A percentile compares a stretch with the other conserved stretches of the same genome.
Conservation (phyloP, 1,139 yeast species). For the Nakaseomyces nivariensis region DNA sequence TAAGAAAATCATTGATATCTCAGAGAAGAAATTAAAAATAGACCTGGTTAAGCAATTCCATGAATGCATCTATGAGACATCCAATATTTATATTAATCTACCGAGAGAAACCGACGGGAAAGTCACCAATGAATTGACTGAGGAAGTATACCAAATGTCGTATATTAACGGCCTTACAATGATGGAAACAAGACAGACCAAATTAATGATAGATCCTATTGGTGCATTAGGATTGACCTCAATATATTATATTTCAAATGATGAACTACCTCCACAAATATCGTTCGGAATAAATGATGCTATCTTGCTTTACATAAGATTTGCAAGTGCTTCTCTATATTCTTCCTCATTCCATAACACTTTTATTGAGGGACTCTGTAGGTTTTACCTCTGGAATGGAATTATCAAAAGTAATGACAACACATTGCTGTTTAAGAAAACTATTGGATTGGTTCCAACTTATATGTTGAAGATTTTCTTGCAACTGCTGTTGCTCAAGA, state of each 20-base stretch:
- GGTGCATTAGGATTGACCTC: slow-evolving; percentile 24
- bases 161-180: slow-evolving; percentile 9
- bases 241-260: slow-evolving; percentile 19
- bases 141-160: slow-evolving; percentile 20
- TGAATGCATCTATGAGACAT: slow-evolving; percentile 18
- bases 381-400: slow-evolving; percentile 37
- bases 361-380: slow-evolving; percentile 33
- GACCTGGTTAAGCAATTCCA: slow-evolving; percentile 37
- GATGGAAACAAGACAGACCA: slow-evolving; percentile 19
- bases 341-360: slow-evolving; percentile 19
- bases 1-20: neutral
- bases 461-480: slow-evolving; percentile 34
- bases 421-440: neutral
- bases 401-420: slow-evolving; percentile 10
- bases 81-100: slow-evolving; percentile 13
- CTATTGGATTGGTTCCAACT: slow-evolving; percentile 16
- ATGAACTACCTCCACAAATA: slow-evolving; percentile 7
- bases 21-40: slow-evolving; percentile 38
- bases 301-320: slow-evolving; percentile 28
- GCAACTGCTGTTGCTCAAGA: slow-evolving; percentile 36
- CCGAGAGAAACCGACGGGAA: slow-evolving; percentile 21
- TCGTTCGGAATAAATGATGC: slow-evolving; percentile 19
- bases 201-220: slow-evolving; percentile 26
- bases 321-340: slow-evolving; percentile 31
- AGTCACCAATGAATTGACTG: slow-evolving; percentile 17